These are phyloP conservation scores for Backusella liffmaniae DNA, from an alignment of 192 early-diverging fungal genomes.

Conservation along the genomic window DNA sequence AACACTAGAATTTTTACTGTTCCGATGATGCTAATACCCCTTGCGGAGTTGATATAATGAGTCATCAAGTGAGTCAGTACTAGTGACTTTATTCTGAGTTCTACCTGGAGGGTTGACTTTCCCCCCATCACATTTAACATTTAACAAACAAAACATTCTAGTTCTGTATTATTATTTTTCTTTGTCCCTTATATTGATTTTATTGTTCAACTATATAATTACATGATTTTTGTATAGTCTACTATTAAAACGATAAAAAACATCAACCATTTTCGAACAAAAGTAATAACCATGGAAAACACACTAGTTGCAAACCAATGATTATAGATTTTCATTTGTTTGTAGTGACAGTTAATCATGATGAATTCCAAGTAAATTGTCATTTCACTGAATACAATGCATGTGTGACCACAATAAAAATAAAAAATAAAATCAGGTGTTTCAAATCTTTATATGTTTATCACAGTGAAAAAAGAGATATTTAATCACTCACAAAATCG, in stretches of 20 bases:
- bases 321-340: neutral
- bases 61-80: conserved; percentile 4
- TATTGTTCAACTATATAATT: neutral
- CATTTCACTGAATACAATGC: neutral
- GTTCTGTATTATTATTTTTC: neutral
- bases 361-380: neutral
- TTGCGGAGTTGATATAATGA: neutral
- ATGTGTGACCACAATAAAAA: neutral
- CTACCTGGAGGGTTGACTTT: neutral
- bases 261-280: neutral
- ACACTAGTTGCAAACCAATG: neutral
- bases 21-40: neutral
- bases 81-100: conserved; percentile 7
- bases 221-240: neutral
- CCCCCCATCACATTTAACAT: neutral
- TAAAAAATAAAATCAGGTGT: neutral
- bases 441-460: neutral
- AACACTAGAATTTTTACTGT: neutral
- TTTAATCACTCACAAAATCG: neutral
- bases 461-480: neutral
- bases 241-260: neutral
- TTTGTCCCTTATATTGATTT: neutral
- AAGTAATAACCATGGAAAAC: neutral
- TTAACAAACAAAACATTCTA: neutral
- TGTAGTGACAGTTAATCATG: neutral